These are phyloP conservation scores for Plasmodium adleri DNA, from an alignment of 169 alveolate species.

Conservation along the genomic window DNA sequence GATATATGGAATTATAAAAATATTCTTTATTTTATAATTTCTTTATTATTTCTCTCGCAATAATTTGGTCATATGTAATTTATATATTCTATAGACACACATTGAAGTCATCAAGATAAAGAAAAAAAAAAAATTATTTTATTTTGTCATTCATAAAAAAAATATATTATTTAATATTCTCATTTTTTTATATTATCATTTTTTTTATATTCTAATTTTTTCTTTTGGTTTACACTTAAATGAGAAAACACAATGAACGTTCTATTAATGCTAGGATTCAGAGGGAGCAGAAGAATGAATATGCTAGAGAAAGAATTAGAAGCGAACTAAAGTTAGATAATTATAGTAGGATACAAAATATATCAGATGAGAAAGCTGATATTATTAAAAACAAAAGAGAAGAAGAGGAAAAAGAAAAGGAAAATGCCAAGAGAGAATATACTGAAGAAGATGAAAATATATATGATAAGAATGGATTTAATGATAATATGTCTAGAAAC, in stretches of 20 bases:
- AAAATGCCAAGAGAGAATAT: slow-evolving; percentile 9
- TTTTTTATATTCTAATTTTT: background rate
- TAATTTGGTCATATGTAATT: too few species aligned
- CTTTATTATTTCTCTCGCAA: too few species aligned
- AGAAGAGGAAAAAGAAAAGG: slow-evolving; percentile 26
- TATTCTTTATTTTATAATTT: too few species aligned
- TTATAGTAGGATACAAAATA: slow-evolving; percentile 46
- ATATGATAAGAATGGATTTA: background rate
- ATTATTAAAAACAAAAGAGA: slow-evolving; percentile 42
- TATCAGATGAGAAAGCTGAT: slow-evolving; percentile 56
- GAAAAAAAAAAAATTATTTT: too few species aligned
- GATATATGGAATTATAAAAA: too few species aligned
- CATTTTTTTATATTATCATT: background rate
- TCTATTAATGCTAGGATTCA: slow-evolving; percentile 56
- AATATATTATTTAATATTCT: background rate
- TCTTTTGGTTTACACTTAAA: slow-evolving; percentile 1
- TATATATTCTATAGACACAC: too few species aligned
- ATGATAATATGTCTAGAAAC: slow-evolving; percentile 4
- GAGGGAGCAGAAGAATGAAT: slow-evolving; percentile 71
- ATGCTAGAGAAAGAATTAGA: slow-evolving; percentile 65
- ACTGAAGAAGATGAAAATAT: slow-evolving; percentile 11
- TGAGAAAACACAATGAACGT: slow-evolving; percentile 68
- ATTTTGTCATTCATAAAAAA: too few species aligned
- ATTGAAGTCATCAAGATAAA: too few species aligned
- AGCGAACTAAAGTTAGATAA: slow-evolving; percentile 51